Conservation (phyloP, 2,329 filamentous ascomycete species). For the Cercospora brassicicola region DNA sequence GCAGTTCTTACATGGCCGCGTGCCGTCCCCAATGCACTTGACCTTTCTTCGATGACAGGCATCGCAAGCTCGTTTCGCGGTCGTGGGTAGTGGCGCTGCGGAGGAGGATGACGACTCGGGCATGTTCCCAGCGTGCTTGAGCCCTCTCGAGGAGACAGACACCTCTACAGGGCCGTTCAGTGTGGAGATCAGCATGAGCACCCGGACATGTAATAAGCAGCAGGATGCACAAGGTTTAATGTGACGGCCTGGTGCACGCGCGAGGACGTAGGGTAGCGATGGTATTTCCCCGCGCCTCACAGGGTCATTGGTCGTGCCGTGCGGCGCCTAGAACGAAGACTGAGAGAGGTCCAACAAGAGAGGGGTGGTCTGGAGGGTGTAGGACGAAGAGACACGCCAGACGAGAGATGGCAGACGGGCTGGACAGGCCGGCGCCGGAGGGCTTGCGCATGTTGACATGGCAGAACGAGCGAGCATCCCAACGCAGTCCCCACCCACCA, state of each 20-base stretch:
- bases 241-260: slow-evolving; percentile 10
- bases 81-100: slow-evolving; percentile 20
- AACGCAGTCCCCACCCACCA: slow-evolving; percentile 17
- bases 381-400: slow-evolving; percentile 13
- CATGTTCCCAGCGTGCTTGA: slow-evolving; percentile 20
- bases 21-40: slow-evolving; percentile 53
- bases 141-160: slow-evolving; percentile 22
- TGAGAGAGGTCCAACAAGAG: slow-evolving; percentile 13
- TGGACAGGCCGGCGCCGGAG: slow-evolving; percentile 15
- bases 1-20: slow-evolving; percentile 62
- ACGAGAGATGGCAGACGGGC: slow-evolving; percentile 12
- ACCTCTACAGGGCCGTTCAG: slow-evolving; percentile 28
- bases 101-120: slow-evolving; percentile 23
- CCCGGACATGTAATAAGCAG: slow-evolving; percentile 13
- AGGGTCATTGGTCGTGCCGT: slow-evolving; percentile 9
- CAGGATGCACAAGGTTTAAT: slow-evolving; percentile 6
- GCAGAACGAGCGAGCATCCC: slow-evolving; percentile 17
- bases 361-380: slow-evolving; percentile 9
- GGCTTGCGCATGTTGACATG: slow-evolving; percentile 21
- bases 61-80: slow-evolving; percentile 38
- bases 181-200: slow-evolving; percentile 28
- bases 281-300: slow-evolving; percentile 18
- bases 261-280: slow-evolving; percentile 9
- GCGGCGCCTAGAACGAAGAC: slow-evolving; percentile 14
- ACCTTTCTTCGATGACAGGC: slow-evolving; percentile 52